Evolutionary conservation across 495 filamentous ascomycete genomes (phyloP), one percentile per base, ranked within the genome.

Genomic region (Penicillium paradoxum): DNA sequence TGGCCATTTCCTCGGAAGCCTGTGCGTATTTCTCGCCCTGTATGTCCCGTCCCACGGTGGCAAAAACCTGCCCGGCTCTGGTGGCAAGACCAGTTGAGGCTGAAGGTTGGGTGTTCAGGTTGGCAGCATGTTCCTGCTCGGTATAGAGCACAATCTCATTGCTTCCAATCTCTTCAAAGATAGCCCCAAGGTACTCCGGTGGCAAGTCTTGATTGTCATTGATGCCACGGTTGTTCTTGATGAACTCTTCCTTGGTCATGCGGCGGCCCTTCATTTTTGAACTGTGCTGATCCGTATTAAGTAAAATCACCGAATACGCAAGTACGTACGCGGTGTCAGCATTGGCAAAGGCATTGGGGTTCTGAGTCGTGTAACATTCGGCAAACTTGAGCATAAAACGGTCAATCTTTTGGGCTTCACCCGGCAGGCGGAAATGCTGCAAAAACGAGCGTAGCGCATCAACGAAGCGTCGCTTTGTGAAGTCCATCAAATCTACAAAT

Each of bases 311-410:
- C 0, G 90, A 96, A 67, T 99, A 99, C 0, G 91, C 83, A 9
- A 99, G 78, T 22, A 97, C 88, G 61, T 99, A 99, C 6, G 93
- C 92, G 0, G 93, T 99, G 62, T 99, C 93, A 4, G 93, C 93
- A 66, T 97, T 99, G 15, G 93, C 93, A 65, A 96, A 99, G 4
- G 93, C 91, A 63, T 96, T 95, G 1, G 93, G 93, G 57, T 99
- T 99, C 25, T 91, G 91, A 33, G 83, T 87, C 32, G 91, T 85
- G 64, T 99, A 99, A 22, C 91, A 84, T 62, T 97, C 90, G 36
- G 93, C 95, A 71, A 97, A 99, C 68, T 99, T 99, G 45, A 97
- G 77, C 93, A 99, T 97, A 71, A 97, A 96, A 32, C 93, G 87
- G 82, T 99, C 93, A 57, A 99, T 99, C 74, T 99, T 99, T 67